Evolutionary conservation across 2,329 filamentous ascomycete genomes (phyloP), one percentile per base, ranked within the genome.

Genomic region (Pestalotiopsis sp.): DNA sequence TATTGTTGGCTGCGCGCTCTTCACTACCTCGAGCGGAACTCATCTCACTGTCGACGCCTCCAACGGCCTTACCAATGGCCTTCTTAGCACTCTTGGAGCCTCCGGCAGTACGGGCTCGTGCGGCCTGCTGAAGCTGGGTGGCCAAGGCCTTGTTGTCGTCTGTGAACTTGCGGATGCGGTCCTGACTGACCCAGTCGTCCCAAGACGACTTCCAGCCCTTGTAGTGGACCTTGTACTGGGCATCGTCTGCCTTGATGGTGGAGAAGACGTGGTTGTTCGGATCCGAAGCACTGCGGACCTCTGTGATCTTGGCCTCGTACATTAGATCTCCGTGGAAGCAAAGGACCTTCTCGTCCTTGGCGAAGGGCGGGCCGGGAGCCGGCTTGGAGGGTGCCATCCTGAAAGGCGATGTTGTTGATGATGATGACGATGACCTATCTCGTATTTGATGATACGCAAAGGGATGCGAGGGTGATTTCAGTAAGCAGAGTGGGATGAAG

Each of bases 161-260:
- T 64, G 91, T 97, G 78, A 95, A 92, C 82, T 98, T 98, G 77
- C 94, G 91, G 69, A 99, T 91, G 72, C 96, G 93, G 79, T 98
- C 95, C 80, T 94, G 91, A 24, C 93, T 89, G 58, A 98, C 96
- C 95, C 95, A 98, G 82, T 99, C 96, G 82, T 99, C 96, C 96
- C 96, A 99, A 86, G 94, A 98, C 80, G 95, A 94, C 85, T 99
- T 99, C 96, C 96, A 99, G 76, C 96, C 96, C 81, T 98, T 98
- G 84, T 99, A 99, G 81, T 99, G 96, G 66, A 99, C 92, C 77
- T 93, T 92, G 83, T 97, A 99, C 78, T 94, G 89, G 77, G 89
- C 94, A 40, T 91, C 89, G 69, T 91, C 83, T 22, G 82, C 91
- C 78, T 89, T 66, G 67, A 64, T 90, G 80, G 92, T 91, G 76